phyloP scores from a whole-genome alignment of 495 filamentous ascomycete species.

The Usnea hakonensis region DNA sequence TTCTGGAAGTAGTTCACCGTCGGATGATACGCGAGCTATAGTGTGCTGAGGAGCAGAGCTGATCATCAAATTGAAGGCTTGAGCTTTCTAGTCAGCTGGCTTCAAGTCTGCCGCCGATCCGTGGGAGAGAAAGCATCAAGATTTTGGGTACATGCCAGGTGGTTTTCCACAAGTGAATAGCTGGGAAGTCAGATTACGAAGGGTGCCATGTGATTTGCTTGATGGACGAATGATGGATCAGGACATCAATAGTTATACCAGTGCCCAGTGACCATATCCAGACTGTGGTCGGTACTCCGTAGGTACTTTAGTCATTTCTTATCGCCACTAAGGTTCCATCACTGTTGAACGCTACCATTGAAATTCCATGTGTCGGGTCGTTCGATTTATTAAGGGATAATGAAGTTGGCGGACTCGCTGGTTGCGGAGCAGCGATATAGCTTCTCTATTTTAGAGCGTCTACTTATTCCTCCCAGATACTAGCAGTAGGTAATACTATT shows the following conservation, averaged over 20 bases:
- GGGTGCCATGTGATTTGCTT: slow-evolving; percentile 63
- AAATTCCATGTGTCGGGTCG: slow-evolving; percentile 46
- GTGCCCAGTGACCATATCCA: slow-evolving; percentile 74
- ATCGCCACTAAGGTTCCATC: slow-evolving; percentile 70
- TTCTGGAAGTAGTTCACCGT: slow-evolving; percentile 27
- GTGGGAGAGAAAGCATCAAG: slow-evolving; percentile 40
- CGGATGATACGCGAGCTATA: slow-evolving; percentile 34
- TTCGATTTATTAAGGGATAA: slow-evolving; percentile 38
- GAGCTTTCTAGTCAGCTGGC: slow-evolving; percentile 45
- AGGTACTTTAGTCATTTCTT: slow-evolving; percentile 61
- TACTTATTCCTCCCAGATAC: slow-evolving; percentile 47
- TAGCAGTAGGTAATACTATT: slow-evolving; percentile 37
- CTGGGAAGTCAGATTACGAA: slow-evolving; percentile 43
- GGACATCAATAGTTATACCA: slow-evolving; percentile 42
- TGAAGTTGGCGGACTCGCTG: slow-evolving; percentile 49
- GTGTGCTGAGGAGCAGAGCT: slow-evolving; percentile 44
- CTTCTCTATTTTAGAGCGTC: slow-evolving; percentile 37
- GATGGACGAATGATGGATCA: slow-evolving; percentile 62
- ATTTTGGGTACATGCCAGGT: slow-evolving; percentile 47
- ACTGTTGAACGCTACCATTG: slow-evolving; percentile 49
- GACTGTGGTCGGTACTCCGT: slow-evolving; percentile 68
- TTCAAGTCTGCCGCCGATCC: slow-evolving; percentile 42
- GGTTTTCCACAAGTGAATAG: slow-evolving; percentile 61
- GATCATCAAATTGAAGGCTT: slow-evolving; percentile 39
- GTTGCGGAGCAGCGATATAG: slow-evolving; percentile 41